A percentile compares a stretch with the other conserved stretches of the same genome.
These are phyloP conservation scores for Pyronema domesticum DNA, from an alignment of 495 filamentous ascomycete genomes.

Conservation along the genomic window DNA sequence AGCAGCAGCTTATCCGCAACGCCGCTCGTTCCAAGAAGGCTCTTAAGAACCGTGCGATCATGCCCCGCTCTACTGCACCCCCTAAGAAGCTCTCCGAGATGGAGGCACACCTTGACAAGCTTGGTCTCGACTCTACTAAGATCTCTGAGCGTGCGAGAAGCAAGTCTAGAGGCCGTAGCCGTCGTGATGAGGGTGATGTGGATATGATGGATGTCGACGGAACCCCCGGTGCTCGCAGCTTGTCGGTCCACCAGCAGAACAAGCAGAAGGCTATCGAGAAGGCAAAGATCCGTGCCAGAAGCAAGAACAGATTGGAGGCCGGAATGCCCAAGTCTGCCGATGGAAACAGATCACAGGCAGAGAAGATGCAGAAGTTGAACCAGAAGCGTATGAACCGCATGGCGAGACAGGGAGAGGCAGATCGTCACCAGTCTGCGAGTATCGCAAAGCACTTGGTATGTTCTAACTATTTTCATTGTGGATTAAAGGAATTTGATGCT, in stretches of 20 bases:
- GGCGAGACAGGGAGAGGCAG: slow-evolving; percentile 88
- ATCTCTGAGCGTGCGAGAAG: slow-evolving; percentile 53
- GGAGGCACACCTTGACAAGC: slow-evolving; percentile 61
- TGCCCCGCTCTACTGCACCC: slow-evolving; percentile 55
- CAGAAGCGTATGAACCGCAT: slow-evolving; percentile 98
- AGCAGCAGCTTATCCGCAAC: slow-evolving; percentile 71
- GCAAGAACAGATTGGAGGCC: slow-evolving; percentile 69
- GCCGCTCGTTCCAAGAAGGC: slow-evolving; percentile 81
- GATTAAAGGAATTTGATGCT: slow-evolving; percentile 13
- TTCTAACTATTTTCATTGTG: not conserved
- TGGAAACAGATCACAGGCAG: slow-evolving; percentile 52
- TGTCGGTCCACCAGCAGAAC: not conserved
- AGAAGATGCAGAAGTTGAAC: slow-evolving; percentile 64
- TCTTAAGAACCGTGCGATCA: slow-evolving; percentile 85
- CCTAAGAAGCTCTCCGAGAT: slow-evolving; percentile 68
- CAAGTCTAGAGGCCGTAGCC: slow-evolving; percentile 42
- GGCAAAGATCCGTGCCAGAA: slow-evolving; percentile 62
- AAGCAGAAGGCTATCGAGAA: slow-evolving; percentile 38
- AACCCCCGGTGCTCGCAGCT: slow-evolving; percentile 32
- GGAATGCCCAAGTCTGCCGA: slow-evolving; percentile 45
- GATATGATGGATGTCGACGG: slow-evolving; percentile 80
- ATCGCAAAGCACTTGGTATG: slow-evolving; percentile 80
- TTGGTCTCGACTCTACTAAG: slow-evolving; percentile 68
- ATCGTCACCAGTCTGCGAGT: slow-evolving; percentile 68
- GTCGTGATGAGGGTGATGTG: slow-evolving; percentile 36